Conservation (phyloP, 495 filamentous ascomycete genomes). For the Hypoxylon subgilvum region DNA sequence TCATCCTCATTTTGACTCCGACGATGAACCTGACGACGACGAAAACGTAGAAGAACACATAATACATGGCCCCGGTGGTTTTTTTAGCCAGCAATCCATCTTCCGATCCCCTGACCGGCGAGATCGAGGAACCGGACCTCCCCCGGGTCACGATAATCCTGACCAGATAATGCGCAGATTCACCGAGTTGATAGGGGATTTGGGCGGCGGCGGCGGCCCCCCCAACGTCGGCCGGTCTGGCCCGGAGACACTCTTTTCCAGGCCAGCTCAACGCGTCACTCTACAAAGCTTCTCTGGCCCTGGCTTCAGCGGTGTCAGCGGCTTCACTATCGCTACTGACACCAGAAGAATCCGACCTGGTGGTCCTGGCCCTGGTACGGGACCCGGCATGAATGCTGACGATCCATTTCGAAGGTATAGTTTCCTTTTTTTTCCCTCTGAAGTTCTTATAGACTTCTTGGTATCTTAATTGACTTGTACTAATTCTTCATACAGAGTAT, state of each 20-base stretch:
- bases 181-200: conserved; percentile 45
- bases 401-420: conserved; percentile 41
- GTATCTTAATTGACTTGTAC: background rate
- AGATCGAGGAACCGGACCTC: conserved; percentile 19
- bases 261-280: conserved; percentile 22
- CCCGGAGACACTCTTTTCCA: conserved; percentile 34
- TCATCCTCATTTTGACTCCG: conserved; percentile 49
- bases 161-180: conserved; percentile 53
- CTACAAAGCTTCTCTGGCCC: conserved; percentile 38
- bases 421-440: background rate
- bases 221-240: conserved; percentile 34
- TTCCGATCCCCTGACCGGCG: conserved; percentile 37
- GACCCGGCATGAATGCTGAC: conserved; percentile 11
- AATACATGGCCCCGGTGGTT: conserved; percentile 53
- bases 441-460: background rate
- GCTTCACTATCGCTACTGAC: conserved; percentile 44
- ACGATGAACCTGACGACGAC: conserved; percentile 54
- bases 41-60: conserved; percentile 59
- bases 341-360: conserved; percentile 14
- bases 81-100: conserved; percentile 41
- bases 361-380: background rate
- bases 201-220: too few species aligned
- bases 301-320: conserved; percentile 35
- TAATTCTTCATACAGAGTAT: conserved; percentile 18
- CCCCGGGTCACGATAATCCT: conserved; percentile 26